These are phyloP conservation scores for Diaporthe ilicicola DNA, from an alignment of 2,329 filamentous ascomycete species.

Conservation along the genomic window DNA sequence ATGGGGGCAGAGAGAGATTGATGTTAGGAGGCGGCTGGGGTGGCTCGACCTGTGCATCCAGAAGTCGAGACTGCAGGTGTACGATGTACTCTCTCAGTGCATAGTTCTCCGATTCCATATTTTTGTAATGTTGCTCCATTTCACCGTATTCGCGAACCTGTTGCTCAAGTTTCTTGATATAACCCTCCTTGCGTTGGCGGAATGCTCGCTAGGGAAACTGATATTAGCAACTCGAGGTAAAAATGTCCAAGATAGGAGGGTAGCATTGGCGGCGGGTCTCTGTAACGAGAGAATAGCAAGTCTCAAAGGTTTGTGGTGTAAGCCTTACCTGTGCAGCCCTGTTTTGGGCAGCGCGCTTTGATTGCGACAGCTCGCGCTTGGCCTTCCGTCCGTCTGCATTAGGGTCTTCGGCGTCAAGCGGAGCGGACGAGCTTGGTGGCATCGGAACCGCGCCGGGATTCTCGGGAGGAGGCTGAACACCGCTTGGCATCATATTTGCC, in stretches of 20 bases:
- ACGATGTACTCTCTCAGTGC: slow-evolving; percentile 92
- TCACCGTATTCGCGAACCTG: slow-evolving; percentile 84
- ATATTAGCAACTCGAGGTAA: not conserved
- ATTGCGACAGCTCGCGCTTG: slow-evolving; percentile 92
- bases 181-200: slow-evolving; percentile 95
- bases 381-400: slow-evolving; percentile 72
- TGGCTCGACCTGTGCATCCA: slow-evolving; percentile 84
- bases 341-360: slow-evolving; percentile 96
- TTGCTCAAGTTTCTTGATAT: slow-evolving; percentile 97
- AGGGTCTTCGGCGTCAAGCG: slow-evolving; percentile 38
- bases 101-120: slow-evolving; percentile 89
- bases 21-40: slow-evolving; percentile 85
- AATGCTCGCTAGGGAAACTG: slow-evolving; percentile 78
- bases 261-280: slow-evolving; percentile 36
- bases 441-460: slow-evolving; percentile 42
- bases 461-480: slow-evolving; percentile 38
- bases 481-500: slow-evolving; percentile 46
- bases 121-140: slow-evolving; percentile 80
- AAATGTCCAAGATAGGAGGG: slow-evolving; percentile 30
- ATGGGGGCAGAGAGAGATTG: slow-evolving; percentile 59
- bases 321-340: slow-evolving; percentile 88
- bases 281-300: not conserved
- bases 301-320: slow-evolving; percentile 25
- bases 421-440: slow-evolving; percentile 39
- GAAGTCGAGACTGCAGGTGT: slow-evolving; percentile 83